These are phyloP conservation scores for Erysimum pusillum DNA, from an alignment of 441 rosid genomes.

Conservation along the genomic window DNA sequence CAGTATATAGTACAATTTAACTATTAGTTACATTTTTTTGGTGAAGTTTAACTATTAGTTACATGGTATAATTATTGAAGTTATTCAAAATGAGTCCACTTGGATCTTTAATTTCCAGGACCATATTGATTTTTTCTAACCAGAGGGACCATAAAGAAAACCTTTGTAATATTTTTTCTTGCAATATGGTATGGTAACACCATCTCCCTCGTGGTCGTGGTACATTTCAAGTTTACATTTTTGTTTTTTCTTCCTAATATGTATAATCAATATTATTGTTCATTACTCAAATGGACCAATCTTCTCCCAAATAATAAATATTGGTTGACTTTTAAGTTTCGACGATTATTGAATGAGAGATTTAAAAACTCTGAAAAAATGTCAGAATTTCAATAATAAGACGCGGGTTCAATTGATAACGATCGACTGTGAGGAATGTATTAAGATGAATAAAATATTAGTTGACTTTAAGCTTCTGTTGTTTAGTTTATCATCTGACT, in stretches of 20 bases:
- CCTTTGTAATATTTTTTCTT: slow-evolving; percentile 27
- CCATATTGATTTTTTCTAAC: slow-evolving; percentile 23
- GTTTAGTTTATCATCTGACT: slow-evolving; percentile 29
- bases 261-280: slow-evolving; percentile 20
- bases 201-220: slow-evolving; percentile 48
- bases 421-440: slow-evolving; percentile 22
- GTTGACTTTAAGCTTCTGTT: slow-evolving; percentile 40
- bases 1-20: too few species aligned
- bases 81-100: slow-evolving; percentile 38
- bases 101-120: slow-evolving; percentile 25
- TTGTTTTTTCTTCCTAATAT: slow-evolving; percentile 23
- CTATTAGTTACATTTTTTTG: too few species aligned
- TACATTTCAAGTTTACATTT: slow-evolving; percentile 40
- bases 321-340: slow-evolving; percentile 37
- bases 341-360: slow-evolving; percentile 13
- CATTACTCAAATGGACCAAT: slow-evolving; percentile 37
- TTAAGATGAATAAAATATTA: slow-evolving; percentile 29
- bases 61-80: neutral
- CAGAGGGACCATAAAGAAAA: slow-evolving; percentile 41
- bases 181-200: slow-evolving; percentile 42
- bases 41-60: too few species aligned
- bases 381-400: slow-evolving; percentile 4
- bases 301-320: slow-evolving; percentile 29
- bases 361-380: slow-evolving; percentile 15
- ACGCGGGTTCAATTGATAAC: slow-evolving; percentile 13